phyloP scores from a whole-genome alignment of 2,329 filamentous ascomycete species.

The Exophiala lecanii-corni region DNA sequence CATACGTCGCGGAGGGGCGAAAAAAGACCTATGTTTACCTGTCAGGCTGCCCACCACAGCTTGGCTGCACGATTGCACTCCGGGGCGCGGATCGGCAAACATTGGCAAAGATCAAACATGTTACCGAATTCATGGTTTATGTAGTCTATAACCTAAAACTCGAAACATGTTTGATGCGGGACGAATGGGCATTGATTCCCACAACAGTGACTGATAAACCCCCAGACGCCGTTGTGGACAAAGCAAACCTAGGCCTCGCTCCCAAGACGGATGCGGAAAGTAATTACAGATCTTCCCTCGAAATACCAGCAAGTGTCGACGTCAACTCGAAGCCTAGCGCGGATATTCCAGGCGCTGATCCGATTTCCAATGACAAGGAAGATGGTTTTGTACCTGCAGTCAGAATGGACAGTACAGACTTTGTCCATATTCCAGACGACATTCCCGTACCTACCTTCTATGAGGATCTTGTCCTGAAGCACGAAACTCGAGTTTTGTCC shows the following conservation, averaged over 20 bases:
- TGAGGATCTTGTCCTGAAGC: conserved; percentile 88
- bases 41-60: conserved; percentile 79
- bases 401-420: conserved; percentile 38
- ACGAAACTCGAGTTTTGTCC: conserved; percentile 87
- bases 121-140: conserved; percentile 98
- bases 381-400: conserved; percentile 11
- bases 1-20: conserved; percentile 76
- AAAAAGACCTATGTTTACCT: conserved; percentile 97
- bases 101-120: conserved; percentile 77
- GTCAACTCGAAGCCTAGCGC: conserved; percentile 4
- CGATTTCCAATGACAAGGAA: conserved; percentile 13
- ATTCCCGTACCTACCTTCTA: conserved; percentile 87
- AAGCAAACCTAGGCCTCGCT: not conserved
- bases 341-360: conserved; percentile 20
- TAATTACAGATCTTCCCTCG: conserved; percentile 7
- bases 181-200: conserved; percentile 84
- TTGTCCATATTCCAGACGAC: conserved; percentile 66
- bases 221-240: conserved; percentile 3
- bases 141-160: conserved; percentile 97
- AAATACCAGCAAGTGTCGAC: conserved; percentile 14
- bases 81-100: conserved; percentile 70
- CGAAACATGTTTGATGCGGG: conserved; percentile 88
- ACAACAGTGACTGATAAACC: conserved; percentile 11
- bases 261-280: conserved; percentile 1
- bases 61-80: conserved; percentile 91